Conservation (phyloP, 495 filamentous ascomycete species). For the Tirmania nivea region DNA sequence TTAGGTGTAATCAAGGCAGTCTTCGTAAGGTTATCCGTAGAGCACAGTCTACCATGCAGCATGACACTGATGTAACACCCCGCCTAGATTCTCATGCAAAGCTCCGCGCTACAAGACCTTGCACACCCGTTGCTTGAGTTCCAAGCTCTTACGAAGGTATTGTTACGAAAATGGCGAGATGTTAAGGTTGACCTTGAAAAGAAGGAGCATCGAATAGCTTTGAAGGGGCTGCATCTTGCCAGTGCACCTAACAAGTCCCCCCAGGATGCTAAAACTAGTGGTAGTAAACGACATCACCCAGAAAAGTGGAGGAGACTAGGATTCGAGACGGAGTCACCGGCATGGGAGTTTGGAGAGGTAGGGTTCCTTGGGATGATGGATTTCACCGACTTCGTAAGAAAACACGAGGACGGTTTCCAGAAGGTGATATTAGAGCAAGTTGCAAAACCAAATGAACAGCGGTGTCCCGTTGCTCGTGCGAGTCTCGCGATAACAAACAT, state of each 20-base stretch:
- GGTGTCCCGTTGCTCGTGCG: constrained; percentile 74
- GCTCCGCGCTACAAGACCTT: constrained; percentile 76
- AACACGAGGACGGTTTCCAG: constrained; percentile 77
- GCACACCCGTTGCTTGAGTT: constrained; percentile 88
- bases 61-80: neutral
- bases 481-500: constrained; percentile 74
- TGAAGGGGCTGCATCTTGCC: constrained; percentile 64
- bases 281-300: constrained; percentile 46
- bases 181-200: constrained; percentile 63
- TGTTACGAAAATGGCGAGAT: constrained; percentile 78
- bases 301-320: constrained; percentile 88
- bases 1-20: constrained; percentile 83
- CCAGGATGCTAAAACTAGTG: constrained; percentile 18
- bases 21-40: constrained; percentile 25
- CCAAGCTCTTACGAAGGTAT: constrained; percentile 73
- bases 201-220: constrained; percentile 67
- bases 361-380: constrained; percentile 98
- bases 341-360: constrained; percentile 58
- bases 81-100: constrained; percentile 58
- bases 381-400: constrained; percentile 74
- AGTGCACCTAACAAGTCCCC: constrained; percentile 43
- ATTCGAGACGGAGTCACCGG: constrained; percentile 77
- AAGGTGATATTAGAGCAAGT: constrained; percentile 82
- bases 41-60: neutral
- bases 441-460: constrained; percentile 40